Evolutionary conservation across 179 eudicot genomes (phyloP), one percentile per base, ranked within the genome.

Genomic region (Actinidia arguta): DNA sequence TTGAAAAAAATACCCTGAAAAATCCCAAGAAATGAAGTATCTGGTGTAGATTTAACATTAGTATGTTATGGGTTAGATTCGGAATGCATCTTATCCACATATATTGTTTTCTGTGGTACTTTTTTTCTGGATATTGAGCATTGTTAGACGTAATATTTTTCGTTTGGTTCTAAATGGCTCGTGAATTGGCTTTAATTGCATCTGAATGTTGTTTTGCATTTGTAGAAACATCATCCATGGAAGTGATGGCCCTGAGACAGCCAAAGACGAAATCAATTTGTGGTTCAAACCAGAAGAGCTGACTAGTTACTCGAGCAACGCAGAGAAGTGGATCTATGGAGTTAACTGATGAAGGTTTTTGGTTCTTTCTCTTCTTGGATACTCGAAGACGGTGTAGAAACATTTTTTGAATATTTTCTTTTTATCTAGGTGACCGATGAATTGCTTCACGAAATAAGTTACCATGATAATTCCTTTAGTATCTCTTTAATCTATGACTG

Each of bases 201-300:
- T 73, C 62, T 24, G 59, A 73, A 73, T 73, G 44, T 44, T 54
- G 48, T 36, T 75, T 36, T 52, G 16, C 42, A 4, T 71, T 36
- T 51, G 62, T 20, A 75, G 63, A 82, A 96, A 96, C 73, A 95
- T 96, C 61, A 95, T 96, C 78, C 99, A 96, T 74, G 99, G 99
- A 63, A 96, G 99, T 66, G 99, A 96, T 84, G 99, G 99, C 39
- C 98, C 97, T 5, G 99, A 96, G 90, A 96, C 99, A 0, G 99
- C 99, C 67, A 92, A 93, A 89, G 94, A 95, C 82, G 99, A 96
- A 84, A 96, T 96, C 71, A 88, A 80, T 55, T 83, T 96, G 55
- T 96, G 99, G 99, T 95, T 96, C 85, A 95, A 96, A 83, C 95
- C 95, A 8, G 99, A 96, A 72, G 98, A 96, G 87, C 83, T 96